phyloP scores from a whole-genome alignment of 345 rosid species.

The Gossypium anomalum region DNA sequence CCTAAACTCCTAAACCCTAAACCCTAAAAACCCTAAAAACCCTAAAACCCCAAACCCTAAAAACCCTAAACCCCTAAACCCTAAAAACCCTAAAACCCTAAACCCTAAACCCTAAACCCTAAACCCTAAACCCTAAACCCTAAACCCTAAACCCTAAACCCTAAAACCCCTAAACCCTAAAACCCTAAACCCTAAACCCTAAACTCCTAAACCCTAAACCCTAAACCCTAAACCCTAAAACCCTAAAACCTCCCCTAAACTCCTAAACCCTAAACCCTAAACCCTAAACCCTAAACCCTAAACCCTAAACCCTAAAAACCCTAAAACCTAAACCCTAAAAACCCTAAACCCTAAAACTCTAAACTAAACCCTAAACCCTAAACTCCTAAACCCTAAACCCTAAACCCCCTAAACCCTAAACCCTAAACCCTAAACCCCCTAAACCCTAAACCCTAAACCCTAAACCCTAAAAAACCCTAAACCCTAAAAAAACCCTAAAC shows the following conservation, averaged over 20 bases:
- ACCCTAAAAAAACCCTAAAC: too few relatives aligned
- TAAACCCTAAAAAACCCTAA: too few relatives aligned
- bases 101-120: neutral
- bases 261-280: neutral
- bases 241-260: neutral
- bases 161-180: neutral
- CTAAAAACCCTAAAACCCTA: neutral
- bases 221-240: neutral
- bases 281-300: neutral
- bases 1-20: neutral
- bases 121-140: neutral
- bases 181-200: neutral
- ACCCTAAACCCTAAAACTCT: neutral
- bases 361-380: neutral
- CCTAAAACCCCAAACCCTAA: neutral
- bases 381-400: neutral
- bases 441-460: neutral
- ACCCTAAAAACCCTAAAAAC: neutral
- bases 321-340: too few relatives aligned
- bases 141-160: neutral
- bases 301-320: too few relatives aligned
- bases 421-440: neutral
- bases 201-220: neutral
- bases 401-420: neutral
- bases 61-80: too few relatives aligned